Percentiles rank a stretch among this genome's conserved stretches.
These are phyloP conservation scores for Antitrichia curtipendula DNA, from an alignment of 225 moss, liverwort and hornwort species.

Conservation along the genomic window DNA sequence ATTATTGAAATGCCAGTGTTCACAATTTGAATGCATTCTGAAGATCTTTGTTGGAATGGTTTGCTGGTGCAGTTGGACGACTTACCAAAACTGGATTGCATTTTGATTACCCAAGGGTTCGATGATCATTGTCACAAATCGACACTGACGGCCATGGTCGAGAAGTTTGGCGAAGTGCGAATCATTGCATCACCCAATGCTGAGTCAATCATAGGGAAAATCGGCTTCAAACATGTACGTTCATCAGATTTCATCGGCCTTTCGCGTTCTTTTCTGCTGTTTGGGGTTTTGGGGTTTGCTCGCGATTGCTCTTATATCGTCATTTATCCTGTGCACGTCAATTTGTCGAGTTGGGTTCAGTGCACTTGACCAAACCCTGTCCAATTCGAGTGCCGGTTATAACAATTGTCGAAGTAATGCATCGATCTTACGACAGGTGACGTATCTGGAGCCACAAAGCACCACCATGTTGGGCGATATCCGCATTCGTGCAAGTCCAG, in stretches of 20 bases:
- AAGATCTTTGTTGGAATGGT: neutral
- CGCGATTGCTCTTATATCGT: neutral
- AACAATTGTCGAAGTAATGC: neutral
- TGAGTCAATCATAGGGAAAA: slow-evolving; percentile 37
- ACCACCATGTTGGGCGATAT: slow-evolving; percentile 49
- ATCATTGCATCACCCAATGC: slow-evolving; percentile 72
- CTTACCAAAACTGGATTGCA: slow-evolving; percentile 68
- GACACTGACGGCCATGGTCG: slow-evolving; percentile 59
- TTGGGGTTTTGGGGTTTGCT: neutral
- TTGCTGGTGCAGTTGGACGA: slow-evolving; percentile 61
- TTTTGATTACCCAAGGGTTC: slow-evolving; percentile 77
- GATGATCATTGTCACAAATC: slow-evolving; percentile 88
- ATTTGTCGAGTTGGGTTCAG: neutral
- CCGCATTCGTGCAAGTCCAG: slow-evolving; percentile 57
- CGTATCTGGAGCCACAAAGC: slow-evolving; percentile 72
- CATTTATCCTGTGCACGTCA: neutral
- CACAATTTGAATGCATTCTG: neutral
- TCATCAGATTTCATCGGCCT: neutral
- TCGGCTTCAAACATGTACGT: slow-evolving; percentile 54
- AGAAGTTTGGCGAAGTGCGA: slow-evolving; percentile 41
- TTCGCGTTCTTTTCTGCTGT: neutral
- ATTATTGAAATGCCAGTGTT: neutral
- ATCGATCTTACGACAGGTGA: slow-evolving; percentile 28
- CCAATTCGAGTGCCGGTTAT: neutral
- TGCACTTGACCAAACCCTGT: neutral